A percentile compares a stretch with the other conserved stretches of the same genome.
These are phyloP conservation scores for Trametes elegans DNA, from an alignment of 768 basidiomycete species.

Conservation along the genomic window DNA sequence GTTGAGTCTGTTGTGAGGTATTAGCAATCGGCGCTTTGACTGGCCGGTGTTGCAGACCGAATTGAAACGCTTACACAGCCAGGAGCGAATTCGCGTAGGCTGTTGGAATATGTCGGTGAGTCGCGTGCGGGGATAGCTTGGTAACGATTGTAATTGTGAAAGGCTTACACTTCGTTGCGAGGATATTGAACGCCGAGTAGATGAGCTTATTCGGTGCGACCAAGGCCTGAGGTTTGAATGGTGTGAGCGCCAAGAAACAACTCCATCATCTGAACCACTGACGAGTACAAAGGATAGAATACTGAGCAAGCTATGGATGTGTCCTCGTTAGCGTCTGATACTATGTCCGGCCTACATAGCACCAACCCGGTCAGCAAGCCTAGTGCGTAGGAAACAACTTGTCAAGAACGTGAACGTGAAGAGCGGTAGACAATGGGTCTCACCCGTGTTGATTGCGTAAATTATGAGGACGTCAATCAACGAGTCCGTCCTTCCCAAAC, in stretches of 20 bases:
- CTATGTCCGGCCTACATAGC: too few species aligned
- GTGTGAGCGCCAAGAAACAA: too few species aligned
- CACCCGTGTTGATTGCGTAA: conserved; percentile 11
- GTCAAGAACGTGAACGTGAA: neutral
- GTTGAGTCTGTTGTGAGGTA: neutral
- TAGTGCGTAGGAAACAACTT: neutral
- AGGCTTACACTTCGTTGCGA: conserved; percentile 2
- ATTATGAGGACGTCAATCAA: neutral
- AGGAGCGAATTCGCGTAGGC: conserved; percentile 11
- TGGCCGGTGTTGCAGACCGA: neutral
- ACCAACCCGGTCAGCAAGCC: conserved; percentile 1
- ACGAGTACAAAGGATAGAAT: neutral
- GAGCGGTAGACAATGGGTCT: neutral
- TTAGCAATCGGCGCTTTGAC: neutral
- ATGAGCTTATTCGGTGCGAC: conserved; percentile 1
- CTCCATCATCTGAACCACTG: too few species aligned
- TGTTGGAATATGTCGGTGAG: neutral
- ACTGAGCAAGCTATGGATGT: neutral
- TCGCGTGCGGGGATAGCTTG: neutral
- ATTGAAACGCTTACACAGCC: neutral
- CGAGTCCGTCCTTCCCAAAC: neutral
- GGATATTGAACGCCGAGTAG: conserved; percentile 4
- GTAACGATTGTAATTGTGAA: neutral
- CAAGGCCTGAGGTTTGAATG: neutral
- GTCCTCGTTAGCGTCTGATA: neutral